Percentiles rank a stretch among this genome's conserved stretches.
phyloP scores from a whole-genome alignment of 768 basidiomycete genomes.

The Krasilnikovozyma curviuscula region DNA sequence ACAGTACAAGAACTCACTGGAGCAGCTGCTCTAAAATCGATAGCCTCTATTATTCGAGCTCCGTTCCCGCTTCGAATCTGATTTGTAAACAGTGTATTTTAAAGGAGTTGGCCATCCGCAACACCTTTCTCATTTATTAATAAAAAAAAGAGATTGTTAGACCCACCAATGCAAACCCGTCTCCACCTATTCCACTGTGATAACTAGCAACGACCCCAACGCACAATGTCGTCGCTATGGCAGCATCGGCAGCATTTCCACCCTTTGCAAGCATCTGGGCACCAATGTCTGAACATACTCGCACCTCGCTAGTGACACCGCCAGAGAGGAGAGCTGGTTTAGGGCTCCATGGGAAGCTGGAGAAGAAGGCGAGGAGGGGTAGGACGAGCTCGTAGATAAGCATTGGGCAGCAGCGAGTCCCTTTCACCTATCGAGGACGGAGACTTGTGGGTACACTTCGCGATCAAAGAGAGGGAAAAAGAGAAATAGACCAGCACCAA shows the following conservation, averaged over 20 bases:
- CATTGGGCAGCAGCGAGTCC: too few species aligned
- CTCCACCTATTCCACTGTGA: slow-evolving; percentile 9
- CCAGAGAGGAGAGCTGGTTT: background rate
- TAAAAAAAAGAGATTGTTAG: background rate
- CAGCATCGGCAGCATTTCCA: slow-evolving; percentile 9
- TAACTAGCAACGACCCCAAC: slow-evolving; percentile 6
- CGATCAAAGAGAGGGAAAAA: background rate
- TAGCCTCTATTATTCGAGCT: background rate
- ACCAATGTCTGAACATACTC: slow-evolving; percentile 7
- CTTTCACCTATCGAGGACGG: background rate
- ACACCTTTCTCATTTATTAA: background rate
- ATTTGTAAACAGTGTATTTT: background rate
- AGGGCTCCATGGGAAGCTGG: background rate
- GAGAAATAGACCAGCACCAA: background rate
- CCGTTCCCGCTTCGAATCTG: background rate
- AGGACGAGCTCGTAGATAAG: background rate
- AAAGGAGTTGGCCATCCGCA: background rate
- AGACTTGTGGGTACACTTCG: background rate
- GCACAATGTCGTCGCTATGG: slow-evolving; percentile 5
- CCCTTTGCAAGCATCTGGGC: background rate
- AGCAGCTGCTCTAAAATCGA: slow-evolving; percentile 10
- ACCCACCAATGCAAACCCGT: background rate
- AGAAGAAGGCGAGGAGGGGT: background rate
- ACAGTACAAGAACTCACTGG: background rate
- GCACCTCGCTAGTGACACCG: background rate